Evolutionary conservation across 306 rosid species (phyloP).

Genomic region (Vicia faba): DNA sequence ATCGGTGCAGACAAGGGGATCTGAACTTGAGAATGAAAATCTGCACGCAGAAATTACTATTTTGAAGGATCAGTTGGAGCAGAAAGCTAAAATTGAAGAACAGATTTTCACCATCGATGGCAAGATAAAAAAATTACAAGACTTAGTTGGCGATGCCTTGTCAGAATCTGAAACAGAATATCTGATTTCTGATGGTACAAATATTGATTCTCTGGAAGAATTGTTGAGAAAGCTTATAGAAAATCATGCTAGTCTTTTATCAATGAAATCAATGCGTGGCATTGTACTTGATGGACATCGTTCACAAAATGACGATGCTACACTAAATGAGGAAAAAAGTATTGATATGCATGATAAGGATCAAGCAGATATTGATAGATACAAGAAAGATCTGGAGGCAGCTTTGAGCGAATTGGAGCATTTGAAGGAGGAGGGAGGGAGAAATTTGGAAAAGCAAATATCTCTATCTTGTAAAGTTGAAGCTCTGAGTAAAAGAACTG

Average conservation of each 20-base stretch:
- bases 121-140: conserved; percentile 60
- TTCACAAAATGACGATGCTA: conserved; percentile 43
- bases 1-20: too few species aligned
- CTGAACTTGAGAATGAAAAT: too few species aligned
- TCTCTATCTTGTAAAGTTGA: conserved; percentile 63
- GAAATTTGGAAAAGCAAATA: conserved; percentile 57
- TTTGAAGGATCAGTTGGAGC: conserved; percentile 52
- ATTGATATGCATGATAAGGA: conserved; percentile 41
- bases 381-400: conserved; percentile 74
- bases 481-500: conserved; percentile 56
- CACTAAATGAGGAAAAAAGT: conserved; percentile 49
- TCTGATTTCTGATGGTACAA: conserved; percentile 53
- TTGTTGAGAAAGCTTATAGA: conserved; percentile 68
- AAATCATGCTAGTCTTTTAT: conserved; percentile 51
- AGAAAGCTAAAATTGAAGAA: conserved; percentile 52
- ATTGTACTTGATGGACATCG: conserved; percentile 38
- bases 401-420: conserved; percentile 58
- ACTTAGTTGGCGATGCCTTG: conserved; percentile 62
- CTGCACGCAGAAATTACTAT: neutral
- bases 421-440: conserved; percentile 71
- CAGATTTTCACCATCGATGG: conserved; percentile 48
- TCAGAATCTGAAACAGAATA: conserved; percentile 48
- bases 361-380: conserved; percentile 47
- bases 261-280: conserved; percentile 40
- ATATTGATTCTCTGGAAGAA: conserved; percentile 69